phyloP scores from a whole-genome alignment of 257 asterid genomes.

The Lithospermum erythrorhizon region DNA sequence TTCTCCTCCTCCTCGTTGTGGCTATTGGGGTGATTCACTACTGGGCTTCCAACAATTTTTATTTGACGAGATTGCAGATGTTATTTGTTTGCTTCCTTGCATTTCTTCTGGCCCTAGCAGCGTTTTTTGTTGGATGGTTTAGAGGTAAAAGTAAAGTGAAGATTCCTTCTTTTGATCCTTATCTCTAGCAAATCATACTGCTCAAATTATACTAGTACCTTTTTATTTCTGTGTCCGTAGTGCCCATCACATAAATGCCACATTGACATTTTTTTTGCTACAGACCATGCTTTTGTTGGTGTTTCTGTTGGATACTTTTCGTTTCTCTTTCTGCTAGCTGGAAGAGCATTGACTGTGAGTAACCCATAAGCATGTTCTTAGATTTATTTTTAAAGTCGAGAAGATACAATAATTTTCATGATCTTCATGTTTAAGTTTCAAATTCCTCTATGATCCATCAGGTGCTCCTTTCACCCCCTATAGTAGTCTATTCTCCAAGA shows the following conservation, averaged over 20 bases:
- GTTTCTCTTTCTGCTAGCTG: conserved; percentile 91
- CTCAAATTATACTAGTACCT: background rate
- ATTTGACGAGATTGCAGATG: conserved; percentile 90
- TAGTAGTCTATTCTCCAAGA: conserved; percentile 95
- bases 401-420: background rate
- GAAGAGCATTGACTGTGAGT: conserved; percentile 97
- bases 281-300: conserved; percentile 93
- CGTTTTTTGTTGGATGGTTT: conserved; percentile 80
- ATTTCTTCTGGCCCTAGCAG: conserved; percentile 94
- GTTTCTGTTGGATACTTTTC: conserved; percentile 99
- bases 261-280: conserved; percentile 10
- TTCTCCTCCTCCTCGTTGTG: conserved; percentile 79
- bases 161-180: conserved; percentile 6
- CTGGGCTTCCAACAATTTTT: conserved; percentile 98
- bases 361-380: conserved; percentile 9
- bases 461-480: conserved; percentile 99
- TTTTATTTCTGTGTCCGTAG: too few relatives aligned
- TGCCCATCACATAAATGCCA: background rate
- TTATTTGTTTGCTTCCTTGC: conserved; percentile 88
- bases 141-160: conserved; percentile 36
- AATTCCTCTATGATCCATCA: conserved; percentile 14
- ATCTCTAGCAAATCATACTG: conserved; percentile 1
- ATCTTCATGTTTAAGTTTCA: background rate
- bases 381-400: background rate
- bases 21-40: conserved; percentile 92